Percentiles rank a stretch among this genome's conserved stretches.
phyloP scores from a whole-genome alignment of 1,139 yeast genomes.

The Suhomyces wounanorum region DNA sequence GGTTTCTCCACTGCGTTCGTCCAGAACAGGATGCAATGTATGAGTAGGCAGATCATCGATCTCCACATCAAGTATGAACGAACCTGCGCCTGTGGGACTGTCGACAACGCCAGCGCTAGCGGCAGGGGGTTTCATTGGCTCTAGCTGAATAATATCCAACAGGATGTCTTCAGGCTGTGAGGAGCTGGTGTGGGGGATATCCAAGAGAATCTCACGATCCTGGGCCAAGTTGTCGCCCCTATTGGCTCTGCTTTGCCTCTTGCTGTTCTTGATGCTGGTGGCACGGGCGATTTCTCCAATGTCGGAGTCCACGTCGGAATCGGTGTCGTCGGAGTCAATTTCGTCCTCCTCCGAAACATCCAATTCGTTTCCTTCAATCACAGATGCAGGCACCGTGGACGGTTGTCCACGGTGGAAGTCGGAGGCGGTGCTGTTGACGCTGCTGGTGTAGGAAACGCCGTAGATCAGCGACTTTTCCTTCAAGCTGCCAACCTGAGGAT shows the following conservation, averaged over 20 bases:
- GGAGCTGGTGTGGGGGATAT: conserved; percentile 1
- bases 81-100: conserved; percentile 23
- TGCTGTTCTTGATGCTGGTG: conserved; percentile 35
- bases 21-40: conserved; percentile 1
- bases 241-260: not conserved
- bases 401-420: conserved; percentile 5
- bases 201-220: conserved; percentile 20
- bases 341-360: not conserved
- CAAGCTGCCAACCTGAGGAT: not conserved
- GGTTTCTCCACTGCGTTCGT: conserved; percentile 20
- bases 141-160: conserved; percentile 12
- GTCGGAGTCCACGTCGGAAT: conserved; percentile 50
- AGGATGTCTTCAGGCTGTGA: conserved; percentile 10
- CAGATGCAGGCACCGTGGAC: conserved; percentile 4
- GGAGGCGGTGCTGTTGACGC: conserved; percentile 7
- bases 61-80: conserved; percentile 41
- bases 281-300: conserved; percentile 51
- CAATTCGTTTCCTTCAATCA: conserved; percentile 20
- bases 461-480: not conserved
- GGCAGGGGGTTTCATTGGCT: conserved; percentile 9
- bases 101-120: conserved; percentile 1
- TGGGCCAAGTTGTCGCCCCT: conserved; percentile 6
- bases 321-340: conserved; percentile 15
- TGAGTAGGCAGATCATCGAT: conserved; percentile 23
- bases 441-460: conserved; percentile 7